A percentile compares a stretch with the other conserved stretches of the same genome.
These are phyloP conservation scores for Xylariomycetidae sp. DNA, from an alignment of 2,329 filamentous ascomycete species.

Conservation along the genomic window DNA sequence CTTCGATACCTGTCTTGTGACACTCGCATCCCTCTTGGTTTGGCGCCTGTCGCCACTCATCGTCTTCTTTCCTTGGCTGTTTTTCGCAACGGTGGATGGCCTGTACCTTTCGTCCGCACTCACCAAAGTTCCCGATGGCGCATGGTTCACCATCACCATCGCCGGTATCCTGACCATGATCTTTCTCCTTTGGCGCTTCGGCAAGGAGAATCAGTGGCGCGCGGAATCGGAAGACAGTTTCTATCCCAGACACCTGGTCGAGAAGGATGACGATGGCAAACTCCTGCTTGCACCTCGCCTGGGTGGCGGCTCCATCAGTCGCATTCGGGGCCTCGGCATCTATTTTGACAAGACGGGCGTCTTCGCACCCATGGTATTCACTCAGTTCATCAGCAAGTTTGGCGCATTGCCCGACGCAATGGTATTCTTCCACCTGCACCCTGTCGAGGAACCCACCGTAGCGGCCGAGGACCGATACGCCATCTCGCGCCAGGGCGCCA, in stretches of 20 bases:
- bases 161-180: conserved; percentile 57
- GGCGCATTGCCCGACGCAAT: conserved; percentile 61
- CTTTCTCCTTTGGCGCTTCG: conserved; percentile 73
- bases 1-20: conserved; percentile 71
- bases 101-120: conserved; percentile 66
- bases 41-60: conserved; percentile 60
- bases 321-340: conserved; percentile 58
- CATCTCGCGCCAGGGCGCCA: conserved; percentile 35
- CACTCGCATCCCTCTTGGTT: conserved; percentile 66
- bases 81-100: conserved; percentile 64
- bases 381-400: conserved; percentile 69
- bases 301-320: conserved; percentile 38
- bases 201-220: conserved; percentile 72
- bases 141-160: conserved; percentile 70
- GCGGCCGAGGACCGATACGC: conserved; percentile 42
- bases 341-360: conserved; percentile 76
- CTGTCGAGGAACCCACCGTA: conserved; percentile 55
- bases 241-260: conserved; percentile 37
- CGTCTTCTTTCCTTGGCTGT: conserved; percentile 58
- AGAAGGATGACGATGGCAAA: conserved; percentile 17
- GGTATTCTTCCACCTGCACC: conserved; percentile 71
- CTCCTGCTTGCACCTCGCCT: conserved; percentile 32
- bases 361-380: conserved; percentile 61
- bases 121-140: conserved; percentile 69
- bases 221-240: conserved; percentile 62